These are phyloP conservation scores for Fusarium albidum DNA, from an alignment of 2,329 filamentous ascomycete genomes.

Conservation along the genomic window DNA sequence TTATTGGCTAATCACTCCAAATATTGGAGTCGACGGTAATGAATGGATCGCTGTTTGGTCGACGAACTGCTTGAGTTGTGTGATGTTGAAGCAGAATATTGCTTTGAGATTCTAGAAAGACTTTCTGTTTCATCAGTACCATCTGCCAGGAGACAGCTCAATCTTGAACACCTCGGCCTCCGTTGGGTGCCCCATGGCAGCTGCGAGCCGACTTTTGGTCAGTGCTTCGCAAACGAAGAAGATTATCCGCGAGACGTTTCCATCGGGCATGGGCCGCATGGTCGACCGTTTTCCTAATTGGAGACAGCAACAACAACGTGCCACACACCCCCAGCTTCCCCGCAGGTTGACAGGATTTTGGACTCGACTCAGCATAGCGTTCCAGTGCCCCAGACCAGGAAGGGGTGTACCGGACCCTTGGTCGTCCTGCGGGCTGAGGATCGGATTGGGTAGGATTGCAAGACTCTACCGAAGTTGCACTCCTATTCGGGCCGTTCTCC, in stretches of 20 bases:
- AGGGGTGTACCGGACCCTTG: conserved; percentile 26
- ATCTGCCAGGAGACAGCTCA: too few species aligned
- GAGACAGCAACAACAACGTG: conserved; percentile 36
- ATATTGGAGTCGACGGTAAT: too few species aligned
- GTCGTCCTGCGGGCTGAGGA: conserved; percentile 24
- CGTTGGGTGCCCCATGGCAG: conserved; percentile 2
- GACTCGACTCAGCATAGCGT: conserved; percentile 6
- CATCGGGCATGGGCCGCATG: conserved; percentile 27
- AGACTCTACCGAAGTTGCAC: conserved; percentile 23
- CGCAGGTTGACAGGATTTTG: conserved; percentile 35
- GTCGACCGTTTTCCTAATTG: conserved; percentile 12
- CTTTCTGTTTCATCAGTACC: too few species aligned
- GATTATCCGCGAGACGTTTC: conserved; percentile 30
- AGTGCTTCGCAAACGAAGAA: conserved; percentile 4
- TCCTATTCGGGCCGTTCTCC: conserved; percentile 41
- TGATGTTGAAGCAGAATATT: too few species aligned
- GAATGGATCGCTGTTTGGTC: too few species aligned
- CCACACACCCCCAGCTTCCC: conserved; percentile 39
- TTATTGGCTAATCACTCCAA: not conserved
- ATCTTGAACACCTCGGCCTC: not conserved
- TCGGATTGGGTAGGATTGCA: conserved; percentile 24
- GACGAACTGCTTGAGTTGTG: too few species aligned
- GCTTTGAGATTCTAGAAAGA: too few species aligned
- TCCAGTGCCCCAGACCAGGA: conserved; percentile 23
- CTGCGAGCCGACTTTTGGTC: not conserved